A percentile compares a stretch with the other conserved stretches of the same genome.
Evolutionary conservation across 768 basidiomycete species (phyloP).

Genomic region (Guyanaporus albipodus): DNA sequence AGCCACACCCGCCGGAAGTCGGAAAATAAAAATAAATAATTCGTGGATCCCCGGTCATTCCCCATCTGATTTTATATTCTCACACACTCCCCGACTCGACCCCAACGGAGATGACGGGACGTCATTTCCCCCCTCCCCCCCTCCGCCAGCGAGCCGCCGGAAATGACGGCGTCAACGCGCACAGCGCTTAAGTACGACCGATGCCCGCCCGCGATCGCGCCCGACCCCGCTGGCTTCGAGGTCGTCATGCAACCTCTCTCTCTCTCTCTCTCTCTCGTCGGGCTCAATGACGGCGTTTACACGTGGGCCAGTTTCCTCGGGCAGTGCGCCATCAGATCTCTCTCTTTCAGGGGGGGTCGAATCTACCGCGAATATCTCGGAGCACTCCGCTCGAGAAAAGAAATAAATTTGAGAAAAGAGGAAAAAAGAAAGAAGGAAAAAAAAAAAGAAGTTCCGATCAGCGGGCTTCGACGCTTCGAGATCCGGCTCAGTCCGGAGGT

Average conservation of each 20-base stretch:
- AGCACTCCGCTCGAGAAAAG: conserved; percentile 10
- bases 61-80: too few species aligned
- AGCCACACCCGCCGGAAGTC: too few species aligned
- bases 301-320: conserved; percentile 7
- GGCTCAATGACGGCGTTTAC: conserved; percentile 13
- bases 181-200: too few species aligned
- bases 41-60: too few species aligned
- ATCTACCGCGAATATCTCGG: conserved; percentile 21
- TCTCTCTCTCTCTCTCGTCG: background rate
- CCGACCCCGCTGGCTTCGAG: conserved; percentile 5
- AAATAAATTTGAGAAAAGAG: background rate
- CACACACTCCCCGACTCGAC: too few species aligned
- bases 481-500: conserved; percentile 16
- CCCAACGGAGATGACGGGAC: too few species aligned
- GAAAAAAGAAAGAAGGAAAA: background rate
- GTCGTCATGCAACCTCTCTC: conserved; percentile 19
- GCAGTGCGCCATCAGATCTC: background rate
- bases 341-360: background rate
- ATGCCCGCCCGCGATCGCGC: conserved; percentile 19
- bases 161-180: too few species aligned
- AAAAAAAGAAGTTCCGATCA: conserved; percentile 14
- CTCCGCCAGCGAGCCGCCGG: too few species aligned
- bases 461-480: conserved; percentile 16
- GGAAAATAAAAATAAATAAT: background rate
- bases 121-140: too few species aligned